These are phyloP conservation scores for Citrus unshiu DNA, from an alignment of 345 rosid species.

Conservation along the genomic window DNA sequence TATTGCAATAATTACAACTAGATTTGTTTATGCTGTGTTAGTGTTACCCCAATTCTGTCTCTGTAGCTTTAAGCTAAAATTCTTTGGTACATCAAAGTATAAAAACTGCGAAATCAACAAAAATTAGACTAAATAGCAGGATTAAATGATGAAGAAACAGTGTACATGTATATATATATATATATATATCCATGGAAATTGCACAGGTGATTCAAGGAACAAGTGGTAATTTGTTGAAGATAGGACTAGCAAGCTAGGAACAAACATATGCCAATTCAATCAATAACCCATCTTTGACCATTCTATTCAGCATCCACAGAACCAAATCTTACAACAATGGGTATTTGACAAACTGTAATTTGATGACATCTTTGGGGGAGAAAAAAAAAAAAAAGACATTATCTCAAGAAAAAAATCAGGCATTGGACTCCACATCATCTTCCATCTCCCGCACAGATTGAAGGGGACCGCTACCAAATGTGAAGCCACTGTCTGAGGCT, in stretches of 20 bases:
- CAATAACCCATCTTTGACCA: background rate
- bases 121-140: background rate
- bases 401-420: slow-evolving; percentile 18
- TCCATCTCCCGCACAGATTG: slow-evolving; percentile 52
- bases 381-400: slow-evolving; percentile 15
- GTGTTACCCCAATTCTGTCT: background rate
- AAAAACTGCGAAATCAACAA: background rate
- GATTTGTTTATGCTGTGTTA: background rate
- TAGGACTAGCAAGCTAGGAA: too few relatives aligned
- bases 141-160: background rate
- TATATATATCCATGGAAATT: background rate
- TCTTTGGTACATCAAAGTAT: background rate
- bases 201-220: background rate
- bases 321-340: slow-evolving; percentile 23
- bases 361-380: background rate
- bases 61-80: background rate
- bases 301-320: slow-evolving; percentile 30
- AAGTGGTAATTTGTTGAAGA: background rate
- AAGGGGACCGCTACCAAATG: slow-evolving; percentile 47
- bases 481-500: slow-evolving; percentile 33
- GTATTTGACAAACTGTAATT: slow-evolving; percentile 7
- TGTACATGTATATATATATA: background rate
- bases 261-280: slow-evolving; percentile 1
- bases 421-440: slow-evolving; percentile 43
- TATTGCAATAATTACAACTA: background rate